Evolutionary conservation across 2,329 filamentous ascomycete genomes (phyloP).

Genomic region (Penicillium polonicum): DNA sequence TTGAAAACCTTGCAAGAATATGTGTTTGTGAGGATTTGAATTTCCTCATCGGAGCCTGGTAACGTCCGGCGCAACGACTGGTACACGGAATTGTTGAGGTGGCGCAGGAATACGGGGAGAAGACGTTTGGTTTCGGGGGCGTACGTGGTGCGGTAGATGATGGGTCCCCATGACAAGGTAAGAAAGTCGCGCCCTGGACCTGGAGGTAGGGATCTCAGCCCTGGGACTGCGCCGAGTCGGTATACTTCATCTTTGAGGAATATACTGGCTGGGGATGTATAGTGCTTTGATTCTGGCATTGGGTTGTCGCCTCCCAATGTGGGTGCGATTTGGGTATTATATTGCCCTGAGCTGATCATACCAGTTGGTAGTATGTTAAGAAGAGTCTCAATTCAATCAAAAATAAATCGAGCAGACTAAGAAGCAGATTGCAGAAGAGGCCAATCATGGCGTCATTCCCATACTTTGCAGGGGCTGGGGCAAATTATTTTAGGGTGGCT

Average conservation of each 20-base stretch:
- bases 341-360: not conserved
- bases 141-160: slow-evolving; percentile 32
- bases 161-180: slow-evolving; percentile 31
- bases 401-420: not conserved
- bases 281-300: slow-evolving; percentile 12
- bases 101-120: slow-evolving; percentile 53
- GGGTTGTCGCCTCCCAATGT: not conserved
- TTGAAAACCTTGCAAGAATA: slow-evolving; percentile 32
- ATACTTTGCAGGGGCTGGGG: slow-evolving; percentile 1
- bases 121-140: slow-evolving; percentile 39
- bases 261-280: slow-evolving; percentile 19
- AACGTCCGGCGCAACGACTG: slow-evolving; percentile 20
- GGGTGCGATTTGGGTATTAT: not conserved
- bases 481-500: not conserved
- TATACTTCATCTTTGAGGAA: slow-evolving; percentile 33
- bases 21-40: slow-evolving; percentile 17
- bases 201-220: slow-evolving; percentile 27
- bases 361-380: too few relatives aligned
- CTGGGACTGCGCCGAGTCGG: slow-evolving; percentile 26
- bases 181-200: slow-evolving; percentile 31
- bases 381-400: not conserved
- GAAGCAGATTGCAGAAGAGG: not conserved
- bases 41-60: slow-evolving; percentile 23
- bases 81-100: slow-evolving; percentile 60
- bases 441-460: slow-evolving; percentile 8